Base-by-base conservation (phyloP, 257 asterid species). In the Euphrasia confusa region DNA sequence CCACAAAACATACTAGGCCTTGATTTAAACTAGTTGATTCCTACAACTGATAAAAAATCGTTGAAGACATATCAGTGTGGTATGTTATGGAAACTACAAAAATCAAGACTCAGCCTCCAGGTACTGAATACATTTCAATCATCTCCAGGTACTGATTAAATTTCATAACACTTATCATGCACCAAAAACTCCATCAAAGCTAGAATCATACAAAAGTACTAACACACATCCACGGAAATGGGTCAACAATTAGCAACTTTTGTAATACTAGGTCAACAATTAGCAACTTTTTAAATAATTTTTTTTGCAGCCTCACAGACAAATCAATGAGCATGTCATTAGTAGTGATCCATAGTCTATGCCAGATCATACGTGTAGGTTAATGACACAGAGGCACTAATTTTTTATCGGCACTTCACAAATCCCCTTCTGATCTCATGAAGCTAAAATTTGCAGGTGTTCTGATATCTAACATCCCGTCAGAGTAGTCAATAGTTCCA, bases 331-430 rank as follows among this genome's bases (percentile, higher is more conserved):
- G 11, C 55, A 5, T 49, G 26, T 7, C 9, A n/a, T 4, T 45
- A n/a, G 7, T 15, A 49, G 55, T 49, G 55, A 49, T 49, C n/a
- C n/a, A n/a, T n/a, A n/a, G n/a, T n/a, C 55, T 49, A 15, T 15
- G 15, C 55, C 4, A 49, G 21, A n/a, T 15, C 55, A 10, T 49
- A 53, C 33, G 0, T 18, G 4, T 7, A 17, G 15, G 54, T 60
- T 10, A 11, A 68, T 45, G 53, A 14, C 48, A 11, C 44, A 33
- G 48, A 32, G 39, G 33, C 33, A 45, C 39, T 6, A 17, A 13
- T 32, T 54, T 74, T 50, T 65, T 52, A 50, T 6, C 24, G 44
- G 68, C 10, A 67, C 33, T 63, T 58, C 61, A 53, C 24, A 60
- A n/a, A n/a, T 17, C 37, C 57, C 44, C 21, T 68, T 52, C 33